Evolutionary conservation across 768 basidiomycete genomes (phyloP).

Genomic region (Flagelloscypha sp.): DNA sequence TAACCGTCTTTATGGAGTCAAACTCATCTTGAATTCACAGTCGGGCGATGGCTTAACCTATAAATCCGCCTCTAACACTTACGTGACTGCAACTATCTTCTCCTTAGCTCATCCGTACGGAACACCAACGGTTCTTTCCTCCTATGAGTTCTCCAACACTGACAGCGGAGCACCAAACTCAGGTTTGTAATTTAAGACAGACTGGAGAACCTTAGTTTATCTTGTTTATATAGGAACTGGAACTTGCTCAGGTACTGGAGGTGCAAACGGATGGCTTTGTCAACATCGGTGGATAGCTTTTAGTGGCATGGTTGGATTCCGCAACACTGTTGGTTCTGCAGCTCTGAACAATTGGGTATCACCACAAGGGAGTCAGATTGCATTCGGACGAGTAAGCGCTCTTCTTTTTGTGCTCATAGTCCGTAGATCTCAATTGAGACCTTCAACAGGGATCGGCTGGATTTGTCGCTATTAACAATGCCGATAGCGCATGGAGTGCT

Average conservation of each 20-base stretch:
- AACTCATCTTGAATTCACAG: conserved; percentile 18
- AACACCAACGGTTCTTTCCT: conserved; percentile 54
- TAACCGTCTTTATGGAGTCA: not conserved
- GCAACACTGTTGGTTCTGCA: conserved; percentile 46
- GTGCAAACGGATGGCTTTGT: conserved; percentile 55
- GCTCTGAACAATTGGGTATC: conserved; percentile 50
- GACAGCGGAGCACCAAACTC: conserved; percentile 57
- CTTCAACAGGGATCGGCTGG: conserved; percentile 37
- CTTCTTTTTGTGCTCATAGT: not conserved
- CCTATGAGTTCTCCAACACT: conserved; percentile 41
- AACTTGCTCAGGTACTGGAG: conserved; percentile 41
- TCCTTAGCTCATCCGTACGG: conserved; percentile 64
- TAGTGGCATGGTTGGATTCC: conserved; percentile 57
- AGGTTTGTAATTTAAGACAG: not conserved
- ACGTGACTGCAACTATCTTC: conserved; percentile 51
- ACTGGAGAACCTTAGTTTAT: conserved; percentile 8
- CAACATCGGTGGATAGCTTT: conserved; percentile 56
- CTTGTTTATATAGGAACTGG: conserved; percentile 28
- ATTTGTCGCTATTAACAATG: conserved; percentile 64
- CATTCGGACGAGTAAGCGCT: conserved; percentile 51
- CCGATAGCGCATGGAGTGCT: conserved; percentile 43
- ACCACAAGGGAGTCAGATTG: conserved; percentile 50
- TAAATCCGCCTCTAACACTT: conserved; percentile 59
- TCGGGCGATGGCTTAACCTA: conserved; percentile 46
- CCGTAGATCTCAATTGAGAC: not conserved